These are phyloP conservation scores for Trametes punicea DNA, from an alignment of 768 basidiomycete genomes.

Conservation along the genomic window DNA sequence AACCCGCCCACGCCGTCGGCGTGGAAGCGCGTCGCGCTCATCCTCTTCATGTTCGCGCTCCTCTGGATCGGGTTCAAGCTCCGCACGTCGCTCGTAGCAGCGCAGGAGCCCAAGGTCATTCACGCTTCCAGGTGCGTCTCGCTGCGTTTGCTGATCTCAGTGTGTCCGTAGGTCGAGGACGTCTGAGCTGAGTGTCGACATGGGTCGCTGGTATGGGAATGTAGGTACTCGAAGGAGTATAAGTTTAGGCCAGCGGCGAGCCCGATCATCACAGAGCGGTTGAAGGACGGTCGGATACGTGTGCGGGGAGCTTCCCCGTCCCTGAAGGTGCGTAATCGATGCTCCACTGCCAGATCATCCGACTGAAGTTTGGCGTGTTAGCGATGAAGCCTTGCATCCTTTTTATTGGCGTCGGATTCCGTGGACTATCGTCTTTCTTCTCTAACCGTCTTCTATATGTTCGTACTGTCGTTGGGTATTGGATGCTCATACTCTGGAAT, in stretches of 20 bases:
- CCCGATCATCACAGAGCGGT: slow-evolving; percentile 72
- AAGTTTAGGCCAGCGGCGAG: slow-evolving; percentile 84
- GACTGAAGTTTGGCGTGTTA: too few relatives aligned
- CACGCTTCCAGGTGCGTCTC: slow-evolving; percentile 59
- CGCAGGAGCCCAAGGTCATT: slow-evolving; percentile 43
- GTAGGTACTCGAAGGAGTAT: slow-evolving; percentile 78
- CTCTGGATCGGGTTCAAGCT: slow-evolving; percentile 39
- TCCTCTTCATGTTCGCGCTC: slow-evolving; percentile 39
- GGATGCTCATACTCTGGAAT: too few relatives aligned
- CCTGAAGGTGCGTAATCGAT: slow-evolving; percentile 14
- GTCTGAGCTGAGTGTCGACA: not conserved
- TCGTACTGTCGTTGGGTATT: too few relatives aligned
- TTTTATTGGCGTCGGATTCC: too few relatives aligned
- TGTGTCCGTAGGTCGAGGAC: not conserved
- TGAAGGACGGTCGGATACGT: slow-evolving; percentile 66
- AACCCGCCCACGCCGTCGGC: slow-evolving; percentile 46
- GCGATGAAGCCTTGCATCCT: too few relatives aligned
- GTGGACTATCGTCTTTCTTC: too few relatives aligned
- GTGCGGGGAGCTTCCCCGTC: slow-evolving; percentile 64
- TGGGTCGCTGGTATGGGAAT: not conserved
- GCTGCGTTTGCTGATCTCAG: not conserved
- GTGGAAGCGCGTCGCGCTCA: slow-evolving; percentile 48
- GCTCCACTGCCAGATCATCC: too few relatives aligned
- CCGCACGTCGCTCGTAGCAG: slow-evolving; percentile 13
- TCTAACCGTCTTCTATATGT: too few relatives aligned